Evolutionary conservation across 2,329 filamentous ascomycete genomes (phyloP), one percentile per base, ranked within the genome.

Genomic region (Fonsecaea erecta): DNA sequence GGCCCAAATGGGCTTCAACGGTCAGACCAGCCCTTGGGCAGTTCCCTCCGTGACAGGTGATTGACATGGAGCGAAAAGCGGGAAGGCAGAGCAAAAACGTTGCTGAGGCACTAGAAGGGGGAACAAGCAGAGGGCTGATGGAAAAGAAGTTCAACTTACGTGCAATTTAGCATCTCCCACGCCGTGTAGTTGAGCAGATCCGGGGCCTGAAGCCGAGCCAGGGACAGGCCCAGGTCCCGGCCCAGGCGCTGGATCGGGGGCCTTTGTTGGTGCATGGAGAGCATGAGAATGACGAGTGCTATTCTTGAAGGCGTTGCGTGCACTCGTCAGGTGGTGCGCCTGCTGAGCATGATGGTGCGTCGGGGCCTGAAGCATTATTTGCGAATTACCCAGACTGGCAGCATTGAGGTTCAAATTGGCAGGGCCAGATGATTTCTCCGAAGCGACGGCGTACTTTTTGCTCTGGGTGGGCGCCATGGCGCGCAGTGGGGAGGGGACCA

Each of bases 1-100:
- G 51, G 51, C 2, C 26, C 26, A 34, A 8, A 16, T 30, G 67
- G 65, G 67, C 67, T 68, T 67, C 68, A 71, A 69, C 64, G 64
- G 60, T 59, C 60, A 26, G 63, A 63, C 56, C 60, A 63, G 68
- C n/a, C 43, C 32, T 53, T 40, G 37, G 37, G 18, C n/a, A 40
- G 37, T 40, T n/a, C 37, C n/a, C 18, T 21, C 12, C n/a, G 4
- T 21, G 32, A 59, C 32, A 21, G 6, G 40, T 37, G 18, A 18
- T 54, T 55, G 56, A 59, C 46, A 30, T 34, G 35, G 43, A n/a
- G 30, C 51, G 40, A 54, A 55, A 54, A 26, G 26, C 26, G 26
- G 30, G 40, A 34, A 37, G 12, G 32, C 21, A 46, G 18, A 46
- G 40, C 21, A 24, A n/a, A 40, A n/a, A n/a, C 16, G 43, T 16